Percentiles rank a stretch among this genome's conserved stretches.
Conservation (phyloP, 2,329 filamentous ascomycete species). For the Exophiala phaeomuriformis region DNA sequence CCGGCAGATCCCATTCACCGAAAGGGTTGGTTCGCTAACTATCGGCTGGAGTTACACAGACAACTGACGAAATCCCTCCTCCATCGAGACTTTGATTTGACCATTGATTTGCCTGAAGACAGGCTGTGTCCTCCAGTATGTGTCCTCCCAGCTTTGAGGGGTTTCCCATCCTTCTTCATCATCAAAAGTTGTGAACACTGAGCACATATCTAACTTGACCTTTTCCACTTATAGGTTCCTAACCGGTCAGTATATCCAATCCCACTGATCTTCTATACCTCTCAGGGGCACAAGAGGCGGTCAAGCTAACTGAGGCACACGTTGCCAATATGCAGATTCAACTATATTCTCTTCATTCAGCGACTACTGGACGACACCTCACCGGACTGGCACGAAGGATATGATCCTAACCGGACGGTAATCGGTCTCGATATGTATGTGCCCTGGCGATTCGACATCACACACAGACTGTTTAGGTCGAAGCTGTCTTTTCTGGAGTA, state of each 20-base stretch:
- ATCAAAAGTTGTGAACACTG: not conserved
- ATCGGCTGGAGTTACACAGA: slow-evolving; percentile 31
- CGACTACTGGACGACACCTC: slow-evolving; percentile 65
- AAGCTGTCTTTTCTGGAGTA: no score
- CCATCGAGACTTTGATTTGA: slow-evolving; percentile 64
- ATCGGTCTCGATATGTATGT: slow-evolving; percentile 66
- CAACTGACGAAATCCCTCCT: slow-evolving; percentile 72
- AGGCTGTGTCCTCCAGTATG: slow-evolving; percentile 76
- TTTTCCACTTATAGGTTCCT: slow-evolving; percentile 1
- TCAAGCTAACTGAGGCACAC: not conserved
- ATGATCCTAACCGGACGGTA: slow-evolving; percentile 50
- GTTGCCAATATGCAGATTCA: slow-evolving; percentile 50
- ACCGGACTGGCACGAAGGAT: slow-evolving; percentile 42
- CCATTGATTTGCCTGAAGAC: slow-evolving; percentile 64
- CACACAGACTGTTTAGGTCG: not conserved
- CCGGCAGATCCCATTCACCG: not conserved
- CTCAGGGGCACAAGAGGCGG: no score
- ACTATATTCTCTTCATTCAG: slow-evolving; percentile 87
- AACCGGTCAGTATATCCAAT: slow-evolving; percentile 27
- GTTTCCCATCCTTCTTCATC: not conserved
- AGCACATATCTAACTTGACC: not conserved
- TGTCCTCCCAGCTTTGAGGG: not conserved
- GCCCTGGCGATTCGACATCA: not conserved
- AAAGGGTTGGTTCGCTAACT: not conserved
- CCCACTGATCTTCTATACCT: not conserved